Base-by-base conservation (phyloP, 192 early-diverging fungal genomes). In the Umbelopsis sp. region DNA sequence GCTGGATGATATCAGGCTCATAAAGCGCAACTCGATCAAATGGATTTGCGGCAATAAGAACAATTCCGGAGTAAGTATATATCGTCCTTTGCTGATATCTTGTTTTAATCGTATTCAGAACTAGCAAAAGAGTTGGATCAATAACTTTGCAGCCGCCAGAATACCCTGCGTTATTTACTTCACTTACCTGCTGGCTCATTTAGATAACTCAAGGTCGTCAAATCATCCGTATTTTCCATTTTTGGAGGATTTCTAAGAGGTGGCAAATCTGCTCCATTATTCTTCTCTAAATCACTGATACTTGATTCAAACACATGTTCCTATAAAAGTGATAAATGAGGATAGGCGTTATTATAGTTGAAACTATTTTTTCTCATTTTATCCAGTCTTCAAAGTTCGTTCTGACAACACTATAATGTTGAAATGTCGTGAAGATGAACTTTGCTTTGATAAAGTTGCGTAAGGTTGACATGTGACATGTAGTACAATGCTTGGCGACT, bases 31-130 rank as follows among this genome's bases (percentile, higher is more conserved):
- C 88, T 25, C 90, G 81, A 51, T 86, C 87, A 80, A 98, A 99
- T 3, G 97, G 97, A 72, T 99, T 99, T 75, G 95, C 92, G 49
- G 97, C 97, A 72, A 99, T 96, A 72, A 99, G 80, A 30, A 99
- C 97, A 58, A 99, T 97, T 52, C 97, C 97, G 27, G 96, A 98
- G 76, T 99, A 99, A 18, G 97, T 99, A 82, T 99, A 99, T 77
- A 99, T 99, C 76, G 92, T 92, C 76, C 95, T 87, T 77, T 96
- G 93, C 7, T 82, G 80, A 75, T 98, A 99, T 49, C 97, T 90
- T 22, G 94, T 87, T 46, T 84, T 85, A 79, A 99, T 91, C 72
- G 94, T 97, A 81, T 97, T 91, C 41, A 99, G 88, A 3, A 99
- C 97, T 84, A 81, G 45, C 21, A 3, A n/a, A 37, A 30, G 13